These are phyloP conservation scores for Diaporthe citriasiana DNA, from an alignment of 2,329 filamentous ascomycete species.

Conservation along the genomic window DNA sequence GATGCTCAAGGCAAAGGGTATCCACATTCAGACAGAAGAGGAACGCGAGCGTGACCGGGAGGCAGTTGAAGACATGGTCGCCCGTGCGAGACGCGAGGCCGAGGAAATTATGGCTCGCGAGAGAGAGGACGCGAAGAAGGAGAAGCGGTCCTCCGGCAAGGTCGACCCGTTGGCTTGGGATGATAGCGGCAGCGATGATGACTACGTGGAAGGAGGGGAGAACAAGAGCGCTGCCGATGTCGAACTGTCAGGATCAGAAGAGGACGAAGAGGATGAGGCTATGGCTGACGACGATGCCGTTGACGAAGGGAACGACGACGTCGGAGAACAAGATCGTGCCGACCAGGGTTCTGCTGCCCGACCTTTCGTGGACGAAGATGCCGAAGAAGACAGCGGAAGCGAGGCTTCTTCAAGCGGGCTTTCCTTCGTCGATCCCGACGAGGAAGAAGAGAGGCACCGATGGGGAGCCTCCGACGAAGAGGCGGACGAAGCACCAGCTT, in stretches of 20 bases:
- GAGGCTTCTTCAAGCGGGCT: conserved; percentile 53
- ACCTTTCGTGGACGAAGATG: conserved; percentile 57
- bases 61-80: conserved; percentile 88
- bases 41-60: conserved; percentile 86
- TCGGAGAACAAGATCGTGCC: conserved; percentile 55
- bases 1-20: conserved; percentile 82
- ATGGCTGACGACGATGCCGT: conserved; percentile 47
- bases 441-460: conserved; percentile 49
- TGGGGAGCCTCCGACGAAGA: conserved; percentile 55
- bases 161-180: conserved; percentile 68
- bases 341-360: conserved; percentile 47
- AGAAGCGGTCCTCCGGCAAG: conserved; percentile 62
- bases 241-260: conserved; percentile 60
- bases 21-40: conserved; percentile 86
- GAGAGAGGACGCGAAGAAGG: conserved; percentile 78
- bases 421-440: conserved; percentile 56
- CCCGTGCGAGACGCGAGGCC: conserved; percentile 85
- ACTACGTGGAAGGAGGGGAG: conserved; percentile 59
- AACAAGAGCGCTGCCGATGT: conserved; percentile 56
- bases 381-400: conserved; percentile 52
- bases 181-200: conserved; percentile 68
- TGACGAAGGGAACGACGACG: conserved; percentile 48
- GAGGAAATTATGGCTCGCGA: conserved; percentile 84
- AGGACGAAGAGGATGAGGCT: conserved; percentile 50
- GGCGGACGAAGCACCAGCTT: conserved; percentile 33